A percentile compares a stretch with the other conserved stretches of the same genome.
phyloP scores from a whole-genome alignment of 208 protist species.

The Leishmania lainsoni region DNA sequence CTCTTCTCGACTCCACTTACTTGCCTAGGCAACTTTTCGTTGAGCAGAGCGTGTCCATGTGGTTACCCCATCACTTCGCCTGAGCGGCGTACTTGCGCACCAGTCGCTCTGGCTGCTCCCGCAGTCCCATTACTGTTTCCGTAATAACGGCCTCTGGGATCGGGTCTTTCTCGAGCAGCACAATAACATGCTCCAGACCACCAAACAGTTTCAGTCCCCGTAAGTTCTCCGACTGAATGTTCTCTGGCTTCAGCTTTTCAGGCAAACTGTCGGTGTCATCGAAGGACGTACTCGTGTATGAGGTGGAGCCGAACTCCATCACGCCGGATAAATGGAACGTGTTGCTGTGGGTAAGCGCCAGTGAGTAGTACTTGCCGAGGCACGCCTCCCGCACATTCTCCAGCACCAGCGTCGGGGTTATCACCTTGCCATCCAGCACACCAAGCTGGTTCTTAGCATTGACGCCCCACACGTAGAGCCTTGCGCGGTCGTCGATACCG shows the following conservation, averaged over 20 bases:
- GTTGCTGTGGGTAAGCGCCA: constrained; percentile 56
- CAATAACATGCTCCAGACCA: constrained; percentile 65
- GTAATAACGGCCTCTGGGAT: constrained; percentile 31
- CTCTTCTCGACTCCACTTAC: neutral
- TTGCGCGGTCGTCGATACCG: constrained; percentile 64
- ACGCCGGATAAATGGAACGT: constrained; percentile 61
- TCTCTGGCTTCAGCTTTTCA: constrained; percentile 32
- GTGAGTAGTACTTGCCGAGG: constrained; percentile 65
- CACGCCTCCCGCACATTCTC: constrained; percentile 73
- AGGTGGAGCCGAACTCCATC: constrained; percentile 52
- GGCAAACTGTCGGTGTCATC: constrained; percentile 61
- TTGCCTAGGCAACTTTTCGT: neutral
- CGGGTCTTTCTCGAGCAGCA: constrained; percentile 53
- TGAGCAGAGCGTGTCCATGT: neutral
- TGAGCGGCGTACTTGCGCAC: constrained; percentile 20
- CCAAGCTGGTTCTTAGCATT: constrained; percentile 71
- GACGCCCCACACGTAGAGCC: constrained; percentile 77
- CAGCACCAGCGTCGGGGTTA: constrained; percentile 49
- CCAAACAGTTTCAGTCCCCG: constrained; percentile 58
- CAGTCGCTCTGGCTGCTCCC: constrained; percentile 48
- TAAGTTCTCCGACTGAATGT: constrained; percentile 36
- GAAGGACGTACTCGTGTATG: constrained; percentile 52
- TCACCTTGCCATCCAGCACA: constrained; percentile 18
- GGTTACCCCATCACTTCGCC: neutral
- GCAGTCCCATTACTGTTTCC: constrained; percentile 33